Conservation (phyloP, 805 yeast genomes). For the Saccharomyces kudriavzevii region DNA sequence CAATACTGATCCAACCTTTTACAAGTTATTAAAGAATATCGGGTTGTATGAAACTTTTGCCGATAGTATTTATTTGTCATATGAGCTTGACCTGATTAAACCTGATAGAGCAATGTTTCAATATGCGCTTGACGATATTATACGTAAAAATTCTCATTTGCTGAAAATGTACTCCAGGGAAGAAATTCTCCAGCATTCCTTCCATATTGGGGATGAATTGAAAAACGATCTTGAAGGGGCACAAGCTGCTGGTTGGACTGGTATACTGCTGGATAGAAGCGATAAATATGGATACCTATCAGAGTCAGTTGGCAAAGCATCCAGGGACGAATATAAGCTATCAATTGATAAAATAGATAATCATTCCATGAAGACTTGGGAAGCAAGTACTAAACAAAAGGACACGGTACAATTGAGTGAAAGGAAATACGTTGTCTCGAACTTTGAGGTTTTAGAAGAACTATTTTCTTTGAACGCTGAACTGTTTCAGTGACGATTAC, state of each 20-base stretch:
- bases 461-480: slow-evolving; percentile 5
- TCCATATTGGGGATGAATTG: slow-evolving; percentile 66
- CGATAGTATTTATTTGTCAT: slow-evolving; percentile 42
- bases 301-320: slow-evolving; percentile 1
- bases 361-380: slow-evolving; percentile 15
- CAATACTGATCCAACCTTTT: slow-evolving; percentile 56
- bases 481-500: background rate
- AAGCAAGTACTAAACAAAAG: slow-evolving; percentile 10
- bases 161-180: slow-evolving; percentile 6
- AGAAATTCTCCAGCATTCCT: slow-evolving; percentile 27
- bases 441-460: slow-evolving; percentile 13
- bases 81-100: slow-evolving; percentile 47
- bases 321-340: slow-evolving; percentile 15
- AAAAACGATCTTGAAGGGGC: slow-evolving; percentile 49
- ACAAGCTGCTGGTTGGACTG: slow-evolving; percentile 51
- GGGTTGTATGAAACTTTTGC: slow-evolving; percentile 37
- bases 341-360: slow-evolving; percentile 25
- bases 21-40: slow-evolving; percentile 39
- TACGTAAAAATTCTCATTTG: slow-evolving; percentile 15
- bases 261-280: slow-evolving; percentile 45
- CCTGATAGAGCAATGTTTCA: slow-evolving; percentile 46
- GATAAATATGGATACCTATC: slow-evolving; percentile 24
- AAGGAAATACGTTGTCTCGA: slow-evolving; percentile 19
- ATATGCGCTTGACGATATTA: slow-evolving; percentile 27
- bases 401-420: slow-evolving; percentile 16